Base-by-base conservation (phyloP, 2,329 filamentous ascomycete genomes). In the Colletotrichum endophyticum region DNA sequence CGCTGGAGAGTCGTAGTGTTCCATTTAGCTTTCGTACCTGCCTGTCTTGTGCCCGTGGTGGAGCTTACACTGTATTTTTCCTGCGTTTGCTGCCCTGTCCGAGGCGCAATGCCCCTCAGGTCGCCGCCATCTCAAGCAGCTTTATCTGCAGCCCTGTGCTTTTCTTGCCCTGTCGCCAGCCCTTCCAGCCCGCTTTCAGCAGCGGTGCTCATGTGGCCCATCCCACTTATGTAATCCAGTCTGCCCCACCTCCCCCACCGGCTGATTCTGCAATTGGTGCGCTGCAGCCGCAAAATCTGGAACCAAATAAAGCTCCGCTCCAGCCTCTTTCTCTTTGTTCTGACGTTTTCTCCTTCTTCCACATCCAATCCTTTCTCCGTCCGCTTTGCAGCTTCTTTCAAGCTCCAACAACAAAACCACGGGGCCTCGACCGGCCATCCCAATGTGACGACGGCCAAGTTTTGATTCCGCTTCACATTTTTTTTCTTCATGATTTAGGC, bases 261-360 rank as follows among this genome's bases (percentile, higher is more conserved):
- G 25, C 64, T 77, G 75, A 72, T 77, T 61, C 63, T 75, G 63
- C 36, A 27, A 75, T 75, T 77, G 67, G 75, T 49, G 62, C 36
- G 19, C 63, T 59, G 69, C 59, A 69, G 73, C 70, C 36, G 56
- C 73, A 76, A 68, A 76, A 49, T 76, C 69, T 76, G 67, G 67
- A 72, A 76, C 73, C 66, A 30, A 77, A 77, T 77, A 77, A 77
- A 77, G 76, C 73, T 77, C 68, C 69, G 73, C 75, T 75, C 72
- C 76, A 76, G 73, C 76, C 72, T 76, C 68, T 62, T 76, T 72
- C 69, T 73, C 76, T 72, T 76, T 72, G 73, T 76, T 77, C 70
- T 32, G 53, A 66, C 77, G 67, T 63, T 77, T 70, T 72, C 44
- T 72, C 62, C 70, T 70, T 78, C 70, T 73, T 77, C 69, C 68